These are phyloP conservation scores for Akanthomyces dipterigenus DNA, from an alignment of 2,329 filamentous ascomycete species.

Conservation along the genomic window DNA sequence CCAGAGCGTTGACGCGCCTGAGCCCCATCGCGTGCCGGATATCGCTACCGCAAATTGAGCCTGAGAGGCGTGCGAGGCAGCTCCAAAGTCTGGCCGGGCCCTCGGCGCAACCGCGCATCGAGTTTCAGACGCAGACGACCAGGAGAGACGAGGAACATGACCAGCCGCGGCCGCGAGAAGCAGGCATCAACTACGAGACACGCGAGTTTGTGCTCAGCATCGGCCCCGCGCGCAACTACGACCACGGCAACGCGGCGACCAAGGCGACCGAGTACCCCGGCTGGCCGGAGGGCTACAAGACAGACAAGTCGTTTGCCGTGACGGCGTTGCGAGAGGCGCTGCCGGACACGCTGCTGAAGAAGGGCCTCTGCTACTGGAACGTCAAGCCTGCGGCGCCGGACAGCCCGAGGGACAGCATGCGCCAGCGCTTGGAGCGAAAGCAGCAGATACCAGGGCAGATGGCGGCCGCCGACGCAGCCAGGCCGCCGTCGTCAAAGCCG, in stretches of 20 bases:
- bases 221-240: constrained; percentile 31
- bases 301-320: constrained; percentile 29
- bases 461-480: not conserved
- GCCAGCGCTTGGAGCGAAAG: constrained; percentile 17
- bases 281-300: constrained; percentile 32
- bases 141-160: not conserved
- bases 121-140: not conserved
- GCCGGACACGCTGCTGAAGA: constrained; percentile 30
- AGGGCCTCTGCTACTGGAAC: constrained; percentile 39
- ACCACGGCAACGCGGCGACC: constrained; percentile 31
- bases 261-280: constrained; percentile 28
- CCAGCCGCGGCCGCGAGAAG: not conserved
- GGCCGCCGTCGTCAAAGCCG: not conserved
- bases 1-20: constrained; percentile 29
- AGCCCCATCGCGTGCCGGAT: constrained; percentile 44
- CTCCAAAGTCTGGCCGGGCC: constrained; percentile 7
- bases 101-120: not conserved
- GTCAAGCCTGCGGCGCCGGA: constrained; percentile 18
- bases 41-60: constrained; percentile 21
- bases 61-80: constrained; percentile 26
- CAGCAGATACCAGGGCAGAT: constrained; percentile 7
- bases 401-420: constrained; percentile 10
- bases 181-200: constrained; percentile 13
- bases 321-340: constrained; percentile 32
- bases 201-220: constrained; percentile 37